Evolutionary conservation across 2,329 filamentous ascomycete genomes (phyloP), one percentile per base, ranked within the genome.

Genomic region (Aspergillus ustus): DNA sequence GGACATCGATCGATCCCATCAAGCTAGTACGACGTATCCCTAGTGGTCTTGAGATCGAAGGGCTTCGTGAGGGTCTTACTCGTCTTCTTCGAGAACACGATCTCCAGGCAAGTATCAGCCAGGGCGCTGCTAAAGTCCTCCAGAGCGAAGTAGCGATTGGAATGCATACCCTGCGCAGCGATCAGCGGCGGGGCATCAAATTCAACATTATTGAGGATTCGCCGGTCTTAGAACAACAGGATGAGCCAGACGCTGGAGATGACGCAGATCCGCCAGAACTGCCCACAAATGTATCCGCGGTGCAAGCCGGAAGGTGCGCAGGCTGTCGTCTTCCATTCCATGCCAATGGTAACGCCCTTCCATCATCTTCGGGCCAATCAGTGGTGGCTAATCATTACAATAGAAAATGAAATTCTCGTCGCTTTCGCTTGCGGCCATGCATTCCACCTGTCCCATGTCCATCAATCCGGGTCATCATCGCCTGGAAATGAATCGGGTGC

Each of bases 81-180:
- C 90, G 93, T 60, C 93, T 99, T 82, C 91, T 99, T 74, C 90
- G 94, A 69, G 95, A 99, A 77, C 93, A 97, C 73, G 95, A 98
- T 73, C 91, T 99, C 49, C 95, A 98, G 78, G 88, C 91, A 73
- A 95, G 91, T 69, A 97, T 99, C 73, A 94, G 91, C 66, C 89
- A 90, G 48, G 95, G 95, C 1, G 95, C 96, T 3, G 93, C 95
- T 0, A 87, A 87, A 58, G 93, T 98, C 0, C 82, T 98, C 46
- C 84, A 91, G 54, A 92, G 93, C 60, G 95, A 99, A 77, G 94
- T 99, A 0, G 89, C 90, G 0, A 84, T 86, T 4, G 92, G 91
- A 0, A 96, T 98, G 85, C 89, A 89, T 54, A 88, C 87, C 4
- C 81, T 98, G 20, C 87, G 94, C 0, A 87, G 83, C 15, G 93